phyloP scores from a whole-genome alignment of 2,329 filamentous ascomycete species.

The Talaromyces amestolkiae region DNA sequence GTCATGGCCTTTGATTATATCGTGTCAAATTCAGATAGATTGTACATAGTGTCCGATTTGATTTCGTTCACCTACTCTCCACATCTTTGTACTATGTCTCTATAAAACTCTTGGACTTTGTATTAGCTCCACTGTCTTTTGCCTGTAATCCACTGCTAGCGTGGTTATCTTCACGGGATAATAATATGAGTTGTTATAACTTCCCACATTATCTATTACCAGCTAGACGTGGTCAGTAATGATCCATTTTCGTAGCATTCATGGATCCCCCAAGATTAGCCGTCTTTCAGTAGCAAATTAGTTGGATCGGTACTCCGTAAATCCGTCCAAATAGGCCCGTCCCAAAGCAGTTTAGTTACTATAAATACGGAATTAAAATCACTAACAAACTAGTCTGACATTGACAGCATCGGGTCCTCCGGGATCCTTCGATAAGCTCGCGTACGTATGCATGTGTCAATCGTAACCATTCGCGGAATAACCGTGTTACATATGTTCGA shows the following conservation, averaged over 20 bases:
- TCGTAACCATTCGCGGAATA: not conserved
- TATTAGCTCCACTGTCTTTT: not conserved
- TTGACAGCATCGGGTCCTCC: not conserved
- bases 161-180: not conserved
- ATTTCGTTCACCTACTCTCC: not conserved
- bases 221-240: not conserved
- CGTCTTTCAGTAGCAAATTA: not conserved
- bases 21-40: not conserved
- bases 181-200: not conserved
- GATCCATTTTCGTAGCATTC: not conserved
- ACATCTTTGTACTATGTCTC: not conserved
- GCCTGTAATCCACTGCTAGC: not conserved
- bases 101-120: not conserved
- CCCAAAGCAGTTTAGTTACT: not conserved
- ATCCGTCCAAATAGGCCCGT: not conserved
- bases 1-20: not conserved
- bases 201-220: not conserved
- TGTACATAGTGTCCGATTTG: conserved; percentile 1
- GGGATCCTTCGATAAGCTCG: not conserved
- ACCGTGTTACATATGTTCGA: not conserved
- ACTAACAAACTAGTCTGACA: not conserved
- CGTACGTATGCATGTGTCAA: not conserved
- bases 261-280: not conserved
- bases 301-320: not conserved
- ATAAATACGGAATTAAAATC: not conserved